These are phyloP conservation scores for Penicillium sp. DNA, from an alignment of 2,329 filamentous ascomycete genomes.

Conservation along the genomic window DNA sequence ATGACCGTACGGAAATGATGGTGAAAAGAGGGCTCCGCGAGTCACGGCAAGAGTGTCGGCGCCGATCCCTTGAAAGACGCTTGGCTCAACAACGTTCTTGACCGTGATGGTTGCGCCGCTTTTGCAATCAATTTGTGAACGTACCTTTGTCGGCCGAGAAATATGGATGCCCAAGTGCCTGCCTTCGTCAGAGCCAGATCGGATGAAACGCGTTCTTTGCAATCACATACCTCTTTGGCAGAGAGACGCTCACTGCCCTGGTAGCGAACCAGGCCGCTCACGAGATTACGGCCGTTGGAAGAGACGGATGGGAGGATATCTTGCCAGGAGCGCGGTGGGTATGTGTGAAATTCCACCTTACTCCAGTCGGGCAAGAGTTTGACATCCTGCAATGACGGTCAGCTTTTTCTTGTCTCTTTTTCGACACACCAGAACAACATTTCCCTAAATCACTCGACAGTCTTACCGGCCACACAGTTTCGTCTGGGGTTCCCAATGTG, in stretches of 20 bases:
- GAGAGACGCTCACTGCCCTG: slow-evolving; percentile 62
- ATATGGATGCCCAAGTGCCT: slow-evolving; percentile 39
- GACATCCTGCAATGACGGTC: slow-evolving; percentile 26
- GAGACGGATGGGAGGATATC: slow-evolving; percentile 60
- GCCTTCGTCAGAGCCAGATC: slow-evolving; percentile 11
- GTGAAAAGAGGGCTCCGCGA: too few relatives aligned
- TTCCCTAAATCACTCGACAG: neutral
- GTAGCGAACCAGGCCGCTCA: slow-evolving; percentile 64
- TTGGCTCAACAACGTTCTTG: too few relatives aligned
- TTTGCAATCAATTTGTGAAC: too few relatives aligned
- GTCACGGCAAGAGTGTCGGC: too few relatives aligned
- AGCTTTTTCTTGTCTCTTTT: neutral
- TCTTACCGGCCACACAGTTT: slow-evolving; percentile 71
- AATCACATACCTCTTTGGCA: slow-evolving; percentile 53
- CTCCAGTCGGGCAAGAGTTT: slow-evolving; percentile 74
- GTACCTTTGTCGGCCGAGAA: slow-evolving; percentile 20
- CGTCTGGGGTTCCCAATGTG: slow-evolving; percentile 78
- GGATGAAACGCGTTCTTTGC: neutral
- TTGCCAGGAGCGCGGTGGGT: slow-evolving; percentile 62
- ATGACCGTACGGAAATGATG: too few relatives aligned
- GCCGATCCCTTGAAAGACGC: too few relatives aligned
- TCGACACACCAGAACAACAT: neutral
- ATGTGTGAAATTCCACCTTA: slow-evolving; percentile 72
- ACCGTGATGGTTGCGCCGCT: too few relatives aligned
- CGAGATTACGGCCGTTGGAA: slow-evolving; percentile 56